Conservation (phyloP, 2,329 filamentous ascomycete genomes). For the Cytospora piceicola region DNA sequence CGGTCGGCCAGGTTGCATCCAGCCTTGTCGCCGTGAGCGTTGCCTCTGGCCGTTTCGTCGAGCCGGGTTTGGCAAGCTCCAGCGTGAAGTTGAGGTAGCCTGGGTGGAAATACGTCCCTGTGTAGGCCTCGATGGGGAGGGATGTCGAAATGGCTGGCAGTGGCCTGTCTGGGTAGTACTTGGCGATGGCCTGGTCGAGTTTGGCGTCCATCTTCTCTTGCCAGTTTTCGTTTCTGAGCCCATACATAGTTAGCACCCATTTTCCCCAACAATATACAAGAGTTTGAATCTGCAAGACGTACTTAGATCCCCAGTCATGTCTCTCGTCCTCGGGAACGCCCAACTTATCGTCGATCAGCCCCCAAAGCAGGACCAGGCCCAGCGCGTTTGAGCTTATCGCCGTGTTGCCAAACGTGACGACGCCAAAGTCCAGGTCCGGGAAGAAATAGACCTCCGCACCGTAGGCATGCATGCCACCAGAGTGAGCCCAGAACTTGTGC, state of each 20-base stretch:
- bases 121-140: slow-evolving; percentile 42
- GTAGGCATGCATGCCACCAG: slow-evolving; percentile 50
- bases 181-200: slow-evolving; percentile 40
- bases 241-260: slow-evolving; percentile 21
- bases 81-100: slow-evolving; percentile 45
- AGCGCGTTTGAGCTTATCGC: slow-evolving; percentile 43
- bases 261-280: neutral
- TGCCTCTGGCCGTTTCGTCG: neutral
- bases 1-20: slow-evolving; percentile 40
- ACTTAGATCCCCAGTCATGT: slow-evolving; percentile 43
- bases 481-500: slow-evolving; percentile 47
- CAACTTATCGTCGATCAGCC: slow-evolving; percentile 47
- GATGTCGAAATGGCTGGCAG: slow-evolving; percentile 40
- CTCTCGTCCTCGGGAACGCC: slow-evolving; percentile 40
- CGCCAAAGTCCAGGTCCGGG: slow-evolving; percentile 47
- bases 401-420: slow-evolving; percentile 51
- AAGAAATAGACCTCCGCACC: slow-evolving; percentile 50
- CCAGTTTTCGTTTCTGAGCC: slow-evolving; percentile 32
- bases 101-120: slow-evolving; percentile 50
- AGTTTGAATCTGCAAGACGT: slow-evolving; percentile 29
- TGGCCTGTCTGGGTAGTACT: slow-evolving; percentile 45
- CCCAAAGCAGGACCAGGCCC: slow-evolving; percentile 42
- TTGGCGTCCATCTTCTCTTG: slow-evolving; percentile 32
- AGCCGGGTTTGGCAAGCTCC: slow-evolving; percentile 21
- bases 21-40: slow-evolving; percentile 36